Percentiles rank a stretch among this genome's conserved stretches.
phyloP scores from a whole-genome alignment of 768 basidiomycete species.

The Kondoa malvinella region DNA sequence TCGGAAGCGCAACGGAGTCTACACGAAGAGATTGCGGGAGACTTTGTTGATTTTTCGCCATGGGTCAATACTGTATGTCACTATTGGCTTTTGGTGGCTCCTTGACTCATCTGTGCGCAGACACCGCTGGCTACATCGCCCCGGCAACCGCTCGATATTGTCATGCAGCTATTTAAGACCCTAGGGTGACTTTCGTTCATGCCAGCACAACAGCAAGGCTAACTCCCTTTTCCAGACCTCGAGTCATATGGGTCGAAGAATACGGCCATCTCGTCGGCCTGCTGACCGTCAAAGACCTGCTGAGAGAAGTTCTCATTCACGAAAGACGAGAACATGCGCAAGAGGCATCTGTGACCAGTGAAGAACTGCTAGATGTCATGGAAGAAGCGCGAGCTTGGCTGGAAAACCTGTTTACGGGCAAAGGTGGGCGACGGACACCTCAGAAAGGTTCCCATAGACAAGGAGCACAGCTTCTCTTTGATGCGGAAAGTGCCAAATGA shows the following conservation, averaged over 20 bases:
- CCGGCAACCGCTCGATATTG: slow-evolving; percentile 81
- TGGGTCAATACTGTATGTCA: slow-evolving; percentile 80
- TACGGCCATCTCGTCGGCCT: slow-evolving; percentile 66
- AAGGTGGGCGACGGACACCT: slow-evolving; percentile 2
- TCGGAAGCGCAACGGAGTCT: slow-evolving; percentile 47
- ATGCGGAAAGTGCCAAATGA: neutral
- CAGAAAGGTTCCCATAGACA: neutral
- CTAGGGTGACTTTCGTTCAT: slow-evolving; percentile 59
- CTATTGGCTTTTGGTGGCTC: neutral
- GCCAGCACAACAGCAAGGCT: neutral
- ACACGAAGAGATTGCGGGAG: slow-evolving; percentile 35
- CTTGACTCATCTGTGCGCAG: slow-evolving; percentile 36
- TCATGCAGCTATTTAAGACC: slow-evolving; percentile 91
- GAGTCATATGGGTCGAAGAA: slow-evolving; percentile 86
- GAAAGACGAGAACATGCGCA: slow-evolving; percentile 24
- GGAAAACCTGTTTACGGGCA: slow-evolving; percentile 4
- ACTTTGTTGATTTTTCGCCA: slow-evolving; percentile 42
- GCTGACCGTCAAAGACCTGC: slow-evolving; percentile 87
- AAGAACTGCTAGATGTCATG: slow-evolving; percentile 25
- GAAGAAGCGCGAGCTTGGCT: slow-evolving; percentile 25
- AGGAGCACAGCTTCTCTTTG: neutral
- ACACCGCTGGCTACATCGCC: slow-evolving; percentile 86
- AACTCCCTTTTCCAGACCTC: slow-evolving; percentile 49
- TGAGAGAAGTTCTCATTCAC: slow-evolving; percentile 53
- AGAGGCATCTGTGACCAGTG: slow-evolving; percentile 7